Evolutionary conservation across 768 basidiomycete genomes (phyloP).

Genomic region (Kwoniella europaea): DNA sequence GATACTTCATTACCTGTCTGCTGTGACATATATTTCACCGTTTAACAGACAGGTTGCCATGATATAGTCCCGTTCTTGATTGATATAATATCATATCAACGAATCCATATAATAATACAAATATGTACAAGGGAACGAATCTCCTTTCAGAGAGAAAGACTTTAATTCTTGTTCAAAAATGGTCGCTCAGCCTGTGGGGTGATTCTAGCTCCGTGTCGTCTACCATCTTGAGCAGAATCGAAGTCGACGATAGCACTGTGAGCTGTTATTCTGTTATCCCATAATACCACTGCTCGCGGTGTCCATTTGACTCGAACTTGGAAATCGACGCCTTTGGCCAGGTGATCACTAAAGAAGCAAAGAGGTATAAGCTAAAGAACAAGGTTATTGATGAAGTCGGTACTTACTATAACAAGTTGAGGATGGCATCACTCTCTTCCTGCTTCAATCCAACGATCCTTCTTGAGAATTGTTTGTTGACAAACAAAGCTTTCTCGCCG

Average conservation of each 20-base stretch:
- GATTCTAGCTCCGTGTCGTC: conserved; percentile 76
- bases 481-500: conserved; percentile 82
- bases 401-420: conserved; percentile 40
- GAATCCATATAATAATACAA: too few relatives aligned
- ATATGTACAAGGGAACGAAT: too few relatives aligned
- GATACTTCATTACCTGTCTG: neutral
- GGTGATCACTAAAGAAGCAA: conserved; percentile 64
- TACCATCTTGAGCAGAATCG: conserved; percentile 66
- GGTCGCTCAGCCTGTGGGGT: conserved; percentile 82
- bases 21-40: neutral
- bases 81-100: too few relatives aligned
- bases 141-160: neutral
- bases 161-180: conserved; percentile 9
- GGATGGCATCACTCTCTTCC: conserved; percentile 74
- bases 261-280: conserved; percentile 67
- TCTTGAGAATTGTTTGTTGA: conserved; percentile 79
- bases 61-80: too few relatives aligned
- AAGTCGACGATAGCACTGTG: conserved; percentile 80
- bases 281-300: conserved; percentile 76
- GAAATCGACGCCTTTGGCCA: conserved; percentile 78
- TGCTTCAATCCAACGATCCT: conserved; percentile 82
- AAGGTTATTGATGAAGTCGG: too few relatives aligned
- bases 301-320: conserved; percentile 78
- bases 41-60: too few relatives aligned
- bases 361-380: too few relatives aligned